phyloP scores from a whole-genome alignment of 768 basidiomycete genomes.

The Suillus decipiens region DNA sequence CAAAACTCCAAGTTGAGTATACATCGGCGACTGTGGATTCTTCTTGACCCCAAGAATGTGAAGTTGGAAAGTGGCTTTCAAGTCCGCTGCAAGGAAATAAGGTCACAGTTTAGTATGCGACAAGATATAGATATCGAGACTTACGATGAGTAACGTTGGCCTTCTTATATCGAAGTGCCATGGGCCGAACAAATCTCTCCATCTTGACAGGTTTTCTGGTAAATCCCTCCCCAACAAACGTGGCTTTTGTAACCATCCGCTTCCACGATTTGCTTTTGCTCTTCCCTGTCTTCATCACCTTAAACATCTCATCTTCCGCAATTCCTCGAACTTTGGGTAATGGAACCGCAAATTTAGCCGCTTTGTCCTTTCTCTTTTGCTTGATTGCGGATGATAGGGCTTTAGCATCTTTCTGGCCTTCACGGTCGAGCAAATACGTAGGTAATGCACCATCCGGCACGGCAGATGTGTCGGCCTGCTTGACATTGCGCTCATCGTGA shows the following conservation, averaged over 20 bases:
- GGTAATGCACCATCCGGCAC: constrained; percentile 91
- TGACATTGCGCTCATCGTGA: constrained; percentile 98
- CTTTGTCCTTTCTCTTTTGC: constrained; percentile 98
- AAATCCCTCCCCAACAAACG: constrained; percentile 97
- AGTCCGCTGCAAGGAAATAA: constrained; percentile 61
- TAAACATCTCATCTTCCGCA: constrained; percentile 99
- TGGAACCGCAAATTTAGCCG: constrained; percentile 96
- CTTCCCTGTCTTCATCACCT: constrained; percentile 97
- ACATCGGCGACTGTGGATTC: constrained; percentile 99
- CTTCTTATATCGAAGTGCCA: constrained; percentile 97
- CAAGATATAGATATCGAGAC: constrained; percentile 24
- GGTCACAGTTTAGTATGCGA: constrained; percentile 5
- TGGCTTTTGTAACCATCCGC: constrained; percentile 99
- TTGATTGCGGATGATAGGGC: constrained; percentile 95
- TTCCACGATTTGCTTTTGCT: constrained; percentile 97
- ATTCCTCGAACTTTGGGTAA: constrained; percentile 97
- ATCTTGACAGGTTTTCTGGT: constrained; percentile 99
- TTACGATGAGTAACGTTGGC: constrained; percentile 98
- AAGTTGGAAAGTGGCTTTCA: constrained; percentile 98
- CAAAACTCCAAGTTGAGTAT: constrained; percentile 93
- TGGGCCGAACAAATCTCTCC: constrained; percentile 96
- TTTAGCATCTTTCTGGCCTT: constrained; percentile 98
- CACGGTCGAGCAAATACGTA: constrained; percentile 93
- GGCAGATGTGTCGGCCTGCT: constrained; percentile 82
- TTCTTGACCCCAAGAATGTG: constrained; percentile 99